Conservation (phyloP, 2,329 filamentous ascomycete species). For the Sporothrix curviconia region DNA sequence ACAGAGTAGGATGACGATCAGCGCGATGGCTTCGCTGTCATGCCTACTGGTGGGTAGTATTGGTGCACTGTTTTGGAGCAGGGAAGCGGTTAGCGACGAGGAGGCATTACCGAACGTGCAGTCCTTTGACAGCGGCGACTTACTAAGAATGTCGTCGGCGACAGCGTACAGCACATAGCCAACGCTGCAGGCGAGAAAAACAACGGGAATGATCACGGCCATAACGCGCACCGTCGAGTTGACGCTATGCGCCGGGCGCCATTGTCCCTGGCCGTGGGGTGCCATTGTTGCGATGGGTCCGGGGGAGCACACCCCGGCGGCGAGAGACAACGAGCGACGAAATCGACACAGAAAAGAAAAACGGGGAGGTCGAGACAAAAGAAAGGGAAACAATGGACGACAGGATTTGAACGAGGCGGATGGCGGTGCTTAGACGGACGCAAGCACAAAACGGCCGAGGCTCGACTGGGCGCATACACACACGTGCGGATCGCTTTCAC, state of each 20-base stretch:
- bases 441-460: too few species aligned
- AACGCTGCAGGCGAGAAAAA: constrained; percentile 59
- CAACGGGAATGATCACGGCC: constrained; percentile 54
- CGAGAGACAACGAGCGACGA: neutral
- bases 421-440: too few species aligned
- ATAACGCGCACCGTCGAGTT: constrained; percentile 13
- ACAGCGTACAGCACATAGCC: constrained; percentile 67
- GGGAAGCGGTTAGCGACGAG: too few species aligned
- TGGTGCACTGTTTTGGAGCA: constrained; percentile 76
- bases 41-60: constrained; percentile 48
- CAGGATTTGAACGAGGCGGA: neutral
- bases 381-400: too few species aligned
- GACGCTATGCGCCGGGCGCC: constrained; percentile 15
- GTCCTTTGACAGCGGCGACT: too few species aligned
- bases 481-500: too few species aligned
- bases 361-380: too few species aligned
- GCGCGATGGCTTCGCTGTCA: constrained; percentile 55
- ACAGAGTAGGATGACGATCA: constrained; percentile 64
- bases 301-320: too few species aligned
- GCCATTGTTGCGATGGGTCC: neutral
- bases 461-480: too few species aligned
- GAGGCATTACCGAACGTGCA: too few species aligned
- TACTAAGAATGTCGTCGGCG: constrained; percentile 61
- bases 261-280: neutral
- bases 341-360: neutral